Conservation (phyloP, 192 early-diverging fungal genomes). For the Coemansia sp. region DNA sequence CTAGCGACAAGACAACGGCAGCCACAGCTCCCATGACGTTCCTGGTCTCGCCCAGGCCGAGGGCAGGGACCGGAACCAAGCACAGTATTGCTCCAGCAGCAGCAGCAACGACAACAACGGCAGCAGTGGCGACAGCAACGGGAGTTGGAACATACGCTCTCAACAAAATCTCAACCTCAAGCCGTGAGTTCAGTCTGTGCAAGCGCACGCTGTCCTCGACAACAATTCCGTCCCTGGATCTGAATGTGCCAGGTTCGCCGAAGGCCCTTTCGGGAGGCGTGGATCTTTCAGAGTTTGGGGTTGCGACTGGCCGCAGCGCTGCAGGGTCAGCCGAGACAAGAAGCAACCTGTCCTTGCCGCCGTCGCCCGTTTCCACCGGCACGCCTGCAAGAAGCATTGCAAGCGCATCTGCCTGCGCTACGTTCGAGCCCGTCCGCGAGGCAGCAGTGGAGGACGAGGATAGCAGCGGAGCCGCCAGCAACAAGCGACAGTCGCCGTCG, state of each 20-base stretch:
- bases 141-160: slow-evolving; percentile 1
- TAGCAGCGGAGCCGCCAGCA: too few relatives aligned
- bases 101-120: too few relatives aligned
- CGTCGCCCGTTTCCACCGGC: slow-evolving; percentile 31
- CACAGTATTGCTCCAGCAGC: slow-evolving; percentile 9
- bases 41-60: slow-evolving; percentile 46
- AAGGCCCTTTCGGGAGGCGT: slow-evolving; percentile 35
- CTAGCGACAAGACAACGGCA: slow-evolving; percentile 12
- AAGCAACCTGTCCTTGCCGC: slow-evolving; percentile 20
- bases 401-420: slow-evolving; percentile 22
- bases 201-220: slow-evolving; percentile 43
- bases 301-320: slow-evolving; percentile 15
- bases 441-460: slow-evolving; percentile 11
- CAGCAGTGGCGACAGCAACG: too few relatives aligned
- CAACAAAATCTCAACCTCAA: slow-evolving; percentile 20
- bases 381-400: slow-evolving; percentile 35
- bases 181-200: slow-evolving; percentile 30
- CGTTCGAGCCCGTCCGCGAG: slow-evolving; percentile 38
- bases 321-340: slow-evolving; percentile 1
- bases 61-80: slow-evolving; percentile 37
- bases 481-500: too few relatives aligned
- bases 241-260: slow-evolving; percentile 33
- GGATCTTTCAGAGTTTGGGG: slow-evolving; percentile 54
- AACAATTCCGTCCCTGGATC: slow-evolving; percentile 37
- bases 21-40: slow-evolving; percentile 46